These are phyloP conservation scores for Solanum phureja DNA, from an alignment of 257 asterid species.

Conservation along the genomic window DNA sequence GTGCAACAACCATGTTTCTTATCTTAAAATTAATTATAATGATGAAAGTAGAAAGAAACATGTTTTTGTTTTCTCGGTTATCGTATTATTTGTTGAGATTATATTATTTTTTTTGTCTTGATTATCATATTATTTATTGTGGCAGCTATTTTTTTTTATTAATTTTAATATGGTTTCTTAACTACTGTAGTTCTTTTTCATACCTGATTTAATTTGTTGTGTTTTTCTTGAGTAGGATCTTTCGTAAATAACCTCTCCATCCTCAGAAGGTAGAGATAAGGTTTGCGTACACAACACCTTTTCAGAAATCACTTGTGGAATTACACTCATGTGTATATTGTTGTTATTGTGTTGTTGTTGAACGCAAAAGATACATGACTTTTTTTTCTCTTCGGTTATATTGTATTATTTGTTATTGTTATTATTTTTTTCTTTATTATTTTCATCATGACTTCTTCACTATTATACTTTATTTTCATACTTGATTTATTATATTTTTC, in stretches of 20 bases:
- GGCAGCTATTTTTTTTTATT: too few species aligned
- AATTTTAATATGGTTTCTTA: background rate
- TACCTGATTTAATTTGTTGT: background rate
- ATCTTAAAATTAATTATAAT: background rate
- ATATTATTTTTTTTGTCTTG: background rate
- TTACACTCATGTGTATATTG: background rate
- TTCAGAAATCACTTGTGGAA: background rate
- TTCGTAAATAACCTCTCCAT: background rate
- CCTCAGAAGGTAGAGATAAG: background rate
- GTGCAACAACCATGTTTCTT: background rate
- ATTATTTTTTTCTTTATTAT: too few species aligned
- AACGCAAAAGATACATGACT: background rate
- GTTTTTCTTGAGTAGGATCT: background rate
- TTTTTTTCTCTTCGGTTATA: background rate
- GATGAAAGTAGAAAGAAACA: background rate
- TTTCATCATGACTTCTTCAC: background rate
- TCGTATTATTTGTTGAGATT: background rate
- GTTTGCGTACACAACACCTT: fast-evolving
- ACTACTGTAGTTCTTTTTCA: background rate
- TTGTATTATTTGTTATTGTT: background rate
- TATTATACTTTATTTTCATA: background rate
- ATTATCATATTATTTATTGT: too few species aligned
- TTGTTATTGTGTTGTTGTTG: background rate
- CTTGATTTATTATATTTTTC: background rate
- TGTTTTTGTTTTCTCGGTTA: background rate